phyloP scores from a whole-genome alignment of 1,284 basidiomycete genomes.

The Naganishia albida region DNA sequence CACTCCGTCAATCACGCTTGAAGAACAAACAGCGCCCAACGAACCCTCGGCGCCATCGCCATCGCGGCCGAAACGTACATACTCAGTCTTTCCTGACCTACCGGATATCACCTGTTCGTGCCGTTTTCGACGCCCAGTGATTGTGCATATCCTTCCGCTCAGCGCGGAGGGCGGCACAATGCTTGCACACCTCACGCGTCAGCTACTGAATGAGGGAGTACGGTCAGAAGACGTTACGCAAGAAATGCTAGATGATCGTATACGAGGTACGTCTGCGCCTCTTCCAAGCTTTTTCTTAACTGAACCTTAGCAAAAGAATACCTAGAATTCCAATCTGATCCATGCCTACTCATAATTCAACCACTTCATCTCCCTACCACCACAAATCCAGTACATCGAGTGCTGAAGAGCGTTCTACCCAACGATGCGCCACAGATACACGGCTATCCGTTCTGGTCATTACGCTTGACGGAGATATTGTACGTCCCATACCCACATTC shows the following conservation, averaged over 20 bases:
- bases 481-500: background rate
- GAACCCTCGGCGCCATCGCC: background rate
- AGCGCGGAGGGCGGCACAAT: conserved; percentile 7
- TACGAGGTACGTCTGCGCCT: conserved; percentile 31
- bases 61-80: background rate
- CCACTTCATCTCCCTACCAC: conserved; percentile 16
- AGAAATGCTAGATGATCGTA: conserved; percentile 31
- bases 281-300: background rate
- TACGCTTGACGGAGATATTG: conserved; percentile 48
- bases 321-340: conserved; percentile 37
- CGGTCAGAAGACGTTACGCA: conserved; percentile 29
- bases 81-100: background rate
- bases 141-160: conserved; percentile 3
- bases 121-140: background rate
- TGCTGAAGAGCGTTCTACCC: conserved; percentile 38
- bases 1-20: background rate
- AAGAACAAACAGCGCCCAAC: background rate
- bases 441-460: conserved; percentile 46
- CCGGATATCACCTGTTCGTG: background rate
- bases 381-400: conserved; percentile 34
- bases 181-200: conserved; percentile 30
- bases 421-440: conserved; percentile 43
- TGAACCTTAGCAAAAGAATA: background rate
- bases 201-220: conserved; percentile 29
- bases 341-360: conserved; percentile 44